These are phyloP conservation scores for Pythium sukuiense DNA, from an alignment of 352 stramenopile species.

Conservation along the genomic window DNA sequence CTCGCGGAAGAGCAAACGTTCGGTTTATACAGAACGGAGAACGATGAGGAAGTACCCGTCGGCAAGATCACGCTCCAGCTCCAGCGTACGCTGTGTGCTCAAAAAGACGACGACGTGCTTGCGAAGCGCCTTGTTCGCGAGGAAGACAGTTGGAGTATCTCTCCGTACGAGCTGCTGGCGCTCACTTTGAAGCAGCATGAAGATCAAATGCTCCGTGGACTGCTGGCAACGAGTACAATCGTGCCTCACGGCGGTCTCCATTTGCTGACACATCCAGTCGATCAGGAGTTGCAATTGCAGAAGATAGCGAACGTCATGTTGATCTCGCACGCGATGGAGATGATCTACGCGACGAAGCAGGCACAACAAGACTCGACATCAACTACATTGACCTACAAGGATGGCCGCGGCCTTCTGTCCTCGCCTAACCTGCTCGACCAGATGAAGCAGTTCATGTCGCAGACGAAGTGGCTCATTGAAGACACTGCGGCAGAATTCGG, in stretches of 20 bases:
- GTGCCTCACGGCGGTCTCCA: conserved; percentile 30
- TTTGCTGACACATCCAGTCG: conserved; percentile 32
- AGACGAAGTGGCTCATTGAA: conserved; percentile 54
- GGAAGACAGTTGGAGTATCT: conserved; percentile 49
- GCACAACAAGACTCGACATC: neutral
- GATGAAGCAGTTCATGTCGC: conserved; percentile 37
- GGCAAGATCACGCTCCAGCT: conserved; percentile 55
- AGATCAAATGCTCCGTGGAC: conserved; percentile 43
- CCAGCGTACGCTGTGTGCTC: conserved; percentile 27
- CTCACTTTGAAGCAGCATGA: conserved; percentile 40
- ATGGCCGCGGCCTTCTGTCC: conserved; percentile 18
- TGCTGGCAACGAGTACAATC: conserved; percentile 36
- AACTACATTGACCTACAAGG: conserved; percentile 11
- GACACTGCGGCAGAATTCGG: conserved; percentile 52
- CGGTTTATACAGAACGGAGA: conserved; percentile 30
- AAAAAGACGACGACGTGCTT: conserved; percentile 29
- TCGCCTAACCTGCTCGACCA: conserved; percentile 32
- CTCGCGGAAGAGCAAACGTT: conserved; percentile 24
- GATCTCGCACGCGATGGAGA: conserved; percentile 42
- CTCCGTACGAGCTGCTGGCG: conserved; percentile 45
- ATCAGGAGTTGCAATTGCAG: conserved; percentile 54
- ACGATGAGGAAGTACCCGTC: conserved; percentile 31
- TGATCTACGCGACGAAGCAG: conserved; percentile 31
- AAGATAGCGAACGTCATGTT: conserved; percentile 49
- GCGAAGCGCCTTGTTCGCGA: conserved; percentile 34